Conservation (phyloP, 1,139 yeast genomes). For the Neolecta irregularis region DNA sequence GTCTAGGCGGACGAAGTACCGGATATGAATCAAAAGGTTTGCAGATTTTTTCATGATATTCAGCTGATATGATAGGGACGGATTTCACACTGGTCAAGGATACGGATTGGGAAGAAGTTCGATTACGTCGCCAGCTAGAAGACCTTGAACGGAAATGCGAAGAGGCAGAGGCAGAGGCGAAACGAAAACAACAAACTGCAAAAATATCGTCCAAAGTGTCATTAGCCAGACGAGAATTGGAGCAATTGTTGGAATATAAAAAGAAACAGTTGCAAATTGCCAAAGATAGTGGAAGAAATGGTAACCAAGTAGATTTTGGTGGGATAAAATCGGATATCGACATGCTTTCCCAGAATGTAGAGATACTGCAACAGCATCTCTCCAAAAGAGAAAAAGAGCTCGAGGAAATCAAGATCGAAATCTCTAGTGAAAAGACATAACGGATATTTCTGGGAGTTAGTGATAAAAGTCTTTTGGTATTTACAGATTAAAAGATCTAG, state of each 20-base stretch:
- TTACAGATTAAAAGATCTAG: too few species aligned
- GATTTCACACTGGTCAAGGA: conserved; percentile 62
- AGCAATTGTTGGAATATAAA: conserved; percentile 64
- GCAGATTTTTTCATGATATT: conserved; percentile 17
- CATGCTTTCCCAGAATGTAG: conserved; percentile 50
- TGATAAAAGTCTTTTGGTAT: too few species aligned
- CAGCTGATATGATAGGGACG: conserved; percentile 36
- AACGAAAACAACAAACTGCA: conserved; percentile 23
- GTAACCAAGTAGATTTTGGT: conserved; percentile 15
- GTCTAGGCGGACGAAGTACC: conserved; percentile 26
- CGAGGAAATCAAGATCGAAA: conserved; percentile 31
- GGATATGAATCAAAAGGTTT: conserved; percentile 8
- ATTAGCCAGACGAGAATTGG: conserved; percentile 53
- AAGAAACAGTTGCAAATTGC: conserved; percentile 32
- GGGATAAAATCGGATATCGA: conserved; percentile 42
- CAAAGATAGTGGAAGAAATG: conserved; percentile 13
- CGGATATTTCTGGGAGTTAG: too few species aligned
- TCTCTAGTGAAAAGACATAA: conserved; percentile 21
- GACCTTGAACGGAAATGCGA: conserved; percentile 52
- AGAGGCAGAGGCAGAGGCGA: conserved; percentile 41
- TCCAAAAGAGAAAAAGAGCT: conserved; percentile 38
- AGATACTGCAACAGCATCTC: conserved; percentile 33
- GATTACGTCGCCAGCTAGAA: conserved; percentile 61
- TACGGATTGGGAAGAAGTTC: conserved; percentile 75
- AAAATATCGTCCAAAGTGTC: conserved; percentile 29